A percentile compares a stretch with the other conserved stretches of the same genome.
phyloP scores from a whole-genome alignment of 169 alveolate genomes.

The Eimeria acervulina region DNA sequence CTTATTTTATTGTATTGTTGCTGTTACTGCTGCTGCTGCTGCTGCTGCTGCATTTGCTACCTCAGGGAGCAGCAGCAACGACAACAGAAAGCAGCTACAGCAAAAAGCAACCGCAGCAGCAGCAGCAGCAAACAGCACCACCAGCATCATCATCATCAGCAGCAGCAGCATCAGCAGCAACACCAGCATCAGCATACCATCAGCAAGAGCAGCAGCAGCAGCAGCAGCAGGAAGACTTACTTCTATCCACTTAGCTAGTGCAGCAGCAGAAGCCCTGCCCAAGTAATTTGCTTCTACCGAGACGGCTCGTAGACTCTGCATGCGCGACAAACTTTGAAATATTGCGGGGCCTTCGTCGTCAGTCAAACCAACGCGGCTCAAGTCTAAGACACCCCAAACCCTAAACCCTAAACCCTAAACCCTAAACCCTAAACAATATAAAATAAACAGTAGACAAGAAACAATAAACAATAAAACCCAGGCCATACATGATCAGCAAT shows the following conservation, averaged over 20 bases:
- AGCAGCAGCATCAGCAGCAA: background rate
- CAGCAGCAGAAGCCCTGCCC: background rate
- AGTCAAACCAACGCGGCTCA: conserved; percentile 1
- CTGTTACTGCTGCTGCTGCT: no score
- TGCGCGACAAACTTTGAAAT: background rate
- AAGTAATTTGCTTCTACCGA: background rate
- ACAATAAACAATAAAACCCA: background rate
- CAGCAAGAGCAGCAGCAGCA: background rate
- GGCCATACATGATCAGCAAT: background rate
- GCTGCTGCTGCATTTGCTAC: no score
- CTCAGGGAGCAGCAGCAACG: background rate
- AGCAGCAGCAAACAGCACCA: conserved; percentile 16
- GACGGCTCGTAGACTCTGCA: background rate
- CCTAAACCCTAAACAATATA: background rate
- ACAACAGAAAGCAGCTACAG: background rate
- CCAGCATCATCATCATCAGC: background rate
- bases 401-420: background rate
- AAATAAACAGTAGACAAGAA: background rate
- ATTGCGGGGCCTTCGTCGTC: background rate
- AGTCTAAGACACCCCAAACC: background rate
- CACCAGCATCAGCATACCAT: background rate
- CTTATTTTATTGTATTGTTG: background rate
- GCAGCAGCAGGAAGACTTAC: background rate
- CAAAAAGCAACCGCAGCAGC: background rate
- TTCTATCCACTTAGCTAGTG: background rate